A percentile compares a stretch with the other conserved stretches of the same genome.
Conservation (phyloP, 345 rosid species). For the thale cress (Arabidopsis thaliana) region TAIR10.1 NC_003074.8:6911001-6911500, state of each 20-base stretch:
- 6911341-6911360: too few relatives aligned
- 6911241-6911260: not conserved
- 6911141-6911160: not conserved
- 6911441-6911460: too few relatives aligned
- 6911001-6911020: conserved; percentile 94
- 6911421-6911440: not conserved
- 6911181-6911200: not conserved
- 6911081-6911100: conserved; percentile 92
- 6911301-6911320: too few relatives aligned
- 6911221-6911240: not conserved
- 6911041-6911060: conserved; percentile 93
- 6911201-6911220: not conserved
- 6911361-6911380: too few relatives aligned
- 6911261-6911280: not conserved
- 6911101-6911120: conserved; percentile 66
- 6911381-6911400: too few relatives aligned
- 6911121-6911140: conserved; percentile 25
- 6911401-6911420: not conserved
- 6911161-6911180: conserved; percentile 18
- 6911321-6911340: too few relatives aligned
- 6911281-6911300: too few relatives aligned
- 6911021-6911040: conserved; percentile 77
- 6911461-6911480: not conserved
- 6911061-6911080: conserved; percentile 98
- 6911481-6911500: not conserved